Evolutionary conservation across 768 basidiomycete species (phyloP), one percentile per base, ranked within the genome.

Genomic region (Suillus paluster): DNA sequence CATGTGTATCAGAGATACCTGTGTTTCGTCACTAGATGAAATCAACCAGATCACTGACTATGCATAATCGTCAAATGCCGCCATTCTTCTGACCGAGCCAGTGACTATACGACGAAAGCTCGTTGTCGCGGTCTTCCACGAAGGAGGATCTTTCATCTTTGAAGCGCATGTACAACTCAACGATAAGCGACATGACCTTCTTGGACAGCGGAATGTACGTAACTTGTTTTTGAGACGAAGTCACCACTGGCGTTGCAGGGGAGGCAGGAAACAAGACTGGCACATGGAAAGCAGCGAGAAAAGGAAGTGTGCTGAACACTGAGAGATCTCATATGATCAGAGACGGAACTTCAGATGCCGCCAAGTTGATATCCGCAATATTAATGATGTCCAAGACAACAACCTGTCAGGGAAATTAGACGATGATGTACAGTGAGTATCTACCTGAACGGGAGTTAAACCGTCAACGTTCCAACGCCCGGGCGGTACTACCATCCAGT

Each of bases 191-290:
- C 91, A 97, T 95, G 15, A 82, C 82, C 74, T 86, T 90, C 76
- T 98, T 98, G 1, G 89, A 81, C n/a, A 98, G 74, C 3, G 87
- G 95, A 55, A 97, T 90, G 70, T 95, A 98, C 1, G 94, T 94
- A 52, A 97, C 81, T 5, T 90, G 85, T 67, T 86, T 90, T 50
- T 80, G 84, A 6, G 81, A 77, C 1, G 68, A 53, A 2, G 65
- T 39, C 6, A 62, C 39, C 33, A 36, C 58, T 5, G 64, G 60
- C 44, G 61, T 57, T 46, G 44, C 46, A 11, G 68, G 65, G 25
- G 66, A 66, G 21, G 36, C 64, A 4, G 67, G 60, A 14, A 19
- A 55, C 38, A 63, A 34, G 17, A n/a, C 36, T 4, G 57, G 59
- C 0, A 36, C 39, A 65, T 92, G 86, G 67, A 92, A 92, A 0